Conservation (phyloP, 805 yeast species). For the Kluyveromyces nonfermentans region DNA sequence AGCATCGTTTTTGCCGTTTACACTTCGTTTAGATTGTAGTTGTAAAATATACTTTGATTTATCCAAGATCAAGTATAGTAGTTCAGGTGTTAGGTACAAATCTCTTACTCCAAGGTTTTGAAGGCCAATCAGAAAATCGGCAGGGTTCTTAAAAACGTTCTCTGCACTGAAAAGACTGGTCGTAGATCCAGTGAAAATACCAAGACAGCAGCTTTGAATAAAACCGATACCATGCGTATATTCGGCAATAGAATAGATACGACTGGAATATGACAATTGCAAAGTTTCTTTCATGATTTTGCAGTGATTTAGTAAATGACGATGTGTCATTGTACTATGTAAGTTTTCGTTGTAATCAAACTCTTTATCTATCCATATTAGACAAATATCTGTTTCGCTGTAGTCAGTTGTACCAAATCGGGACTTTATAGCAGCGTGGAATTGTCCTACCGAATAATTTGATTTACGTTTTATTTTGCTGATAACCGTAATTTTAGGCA, state of each 20-base stretch:
- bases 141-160: constrained; percentile 68
- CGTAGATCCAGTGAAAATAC: constrained; percentile 78
- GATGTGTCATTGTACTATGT: constrained; percentile 40
- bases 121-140: constrained; percentile 56
- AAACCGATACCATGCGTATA: constrained; percentile 84
- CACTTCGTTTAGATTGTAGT: not conserved
- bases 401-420: constrained; percentile 22
- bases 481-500: constrained; percentile 26
- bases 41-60: constrained; percentile 43
- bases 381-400: constrained; percentile 19
- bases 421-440: constrained; percentile 12
- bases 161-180: constrained; percentile 74
- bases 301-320: constrained; percentile 64
- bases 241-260: constrained; percentile 79
- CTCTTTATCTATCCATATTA: constrained; percentile 25
- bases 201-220: constrained; percentile 72
- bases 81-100: constrained; percentile 72
- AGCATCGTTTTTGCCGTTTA: constrained; percentile 3
- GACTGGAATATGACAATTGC: constrained; percentile 59
- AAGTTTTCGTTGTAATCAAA: constrained; percentile 17
- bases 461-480: constrained; percentile 25
- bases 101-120: constrained; percentile 78
- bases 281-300: constrained; percentile 89
- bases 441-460: constrained; percentile 13
- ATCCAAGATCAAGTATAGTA: constrained; percentile 66